phyloP scores from a whole-genome alignment of 2,329 filamentous ascomycete genomes.

The Aspergillus neotritici region DNA sequence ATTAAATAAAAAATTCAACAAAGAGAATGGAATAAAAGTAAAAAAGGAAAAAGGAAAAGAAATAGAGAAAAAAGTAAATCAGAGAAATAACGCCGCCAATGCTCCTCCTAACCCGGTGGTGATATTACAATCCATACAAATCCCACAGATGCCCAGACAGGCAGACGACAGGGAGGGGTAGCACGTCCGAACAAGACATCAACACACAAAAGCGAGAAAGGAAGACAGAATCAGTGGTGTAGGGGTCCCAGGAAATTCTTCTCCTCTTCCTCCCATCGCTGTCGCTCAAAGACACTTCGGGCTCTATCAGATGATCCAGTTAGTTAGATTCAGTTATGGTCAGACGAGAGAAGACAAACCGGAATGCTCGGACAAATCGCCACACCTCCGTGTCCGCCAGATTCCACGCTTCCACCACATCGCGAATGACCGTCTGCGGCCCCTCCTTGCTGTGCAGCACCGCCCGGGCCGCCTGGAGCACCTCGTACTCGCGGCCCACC shows the following conservation, averaged over 20 bases:
- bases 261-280: slow-evolving; percentile 58
- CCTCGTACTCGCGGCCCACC: slow-evolving; percentile 40
- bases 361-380: slow-evolving; percentile 58
- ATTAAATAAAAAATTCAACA: too few species aligned
- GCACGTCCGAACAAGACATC: background rate
- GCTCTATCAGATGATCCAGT: slow-evolving; percentile 36
- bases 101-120: too few species aligned
- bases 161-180: background rate
- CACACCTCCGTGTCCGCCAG: slow-evolving; percentile 59
- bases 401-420: slow-evolving; percentile 51
- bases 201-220: slow-evolving; percentile 1
- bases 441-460: slow-evolving; percentile 37
- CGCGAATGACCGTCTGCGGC: slow-evolving; percentile 36
- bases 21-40: too few species aligned
- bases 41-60: too few species aligned
- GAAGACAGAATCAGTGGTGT: slow-evolving; percentile 11
- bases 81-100: too few species aligned
- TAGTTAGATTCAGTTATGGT: slow-evolving; percentile 1
- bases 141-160: background rate
- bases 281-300: slow-evolving; percentile 50
- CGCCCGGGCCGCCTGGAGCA: slow-evolving; percentile 48
- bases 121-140: too few species aligned
- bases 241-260: slow-evolving; percentile 48
- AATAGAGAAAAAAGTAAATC: too few species aligned
- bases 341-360: slow-evolving; percentile 23